These are phyloP conservation scores for Pseudogymnoascus sp. DNA, from an alignment of 2,329 filamentous ascomycete species.

Conservation along the genomic window DNA sequence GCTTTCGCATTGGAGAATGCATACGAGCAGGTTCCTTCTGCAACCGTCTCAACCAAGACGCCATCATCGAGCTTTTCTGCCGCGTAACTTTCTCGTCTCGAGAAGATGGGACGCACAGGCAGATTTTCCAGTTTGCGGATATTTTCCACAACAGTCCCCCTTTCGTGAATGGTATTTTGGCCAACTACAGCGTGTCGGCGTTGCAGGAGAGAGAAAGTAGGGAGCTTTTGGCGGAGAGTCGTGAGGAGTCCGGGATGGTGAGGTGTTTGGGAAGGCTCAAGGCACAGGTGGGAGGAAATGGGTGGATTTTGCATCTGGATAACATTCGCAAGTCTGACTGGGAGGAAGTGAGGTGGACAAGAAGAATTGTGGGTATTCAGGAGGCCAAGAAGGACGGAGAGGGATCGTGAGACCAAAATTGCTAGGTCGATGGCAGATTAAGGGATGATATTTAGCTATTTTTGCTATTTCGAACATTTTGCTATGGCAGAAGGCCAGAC, in stretches of 20 bases:
- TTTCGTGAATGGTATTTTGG: conserved; percentile 39
- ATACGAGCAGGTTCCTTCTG: conserved; percentile 38
- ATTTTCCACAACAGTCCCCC: conserved; percentile 51
- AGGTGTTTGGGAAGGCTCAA: conserved; percentile 42
- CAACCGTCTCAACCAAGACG: conserved; percentile 39
- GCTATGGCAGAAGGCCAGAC: not conserved
- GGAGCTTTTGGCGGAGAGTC: conserved; percentile 30
- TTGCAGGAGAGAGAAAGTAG: conserved; percentile 39
- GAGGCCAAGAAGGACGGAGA: not conserved
- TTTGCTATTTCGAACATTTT: not conserved
- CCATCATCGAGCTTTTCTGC: conserved; percentile 57
- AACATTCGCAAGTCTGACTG: conserved; percentile 44
- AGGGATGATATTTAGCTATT: not conserved
- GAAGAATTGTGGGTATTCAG: conserved; percentile 15
- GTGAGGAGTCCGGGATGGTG: conserved; percentile 30
- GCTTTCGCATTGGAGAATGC: conserved; percentile 57
- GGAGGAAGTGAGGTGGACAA: conserved; percentile 45
- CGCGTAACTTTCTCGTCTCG: conserved; percentile 50
- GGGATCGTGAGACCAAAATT: not conserved
- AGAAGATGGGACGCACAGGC: conserved; percentile 40
- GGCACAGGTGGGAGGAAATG: conserved; percentile 30
- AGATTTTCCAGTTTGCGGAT: conserved; percentile 57
- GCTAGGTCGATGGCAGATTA: not conserved
- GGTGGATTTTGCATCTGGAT: conserved; percentile 36
- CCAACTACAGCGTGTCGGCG: conserved; percentile 37